Evolutionary conservation across 768 basidiomycete genomes (phyloP), one percentile per base, ranked within the genome.

Genomic region (Dioszegia crocea): DNA sequence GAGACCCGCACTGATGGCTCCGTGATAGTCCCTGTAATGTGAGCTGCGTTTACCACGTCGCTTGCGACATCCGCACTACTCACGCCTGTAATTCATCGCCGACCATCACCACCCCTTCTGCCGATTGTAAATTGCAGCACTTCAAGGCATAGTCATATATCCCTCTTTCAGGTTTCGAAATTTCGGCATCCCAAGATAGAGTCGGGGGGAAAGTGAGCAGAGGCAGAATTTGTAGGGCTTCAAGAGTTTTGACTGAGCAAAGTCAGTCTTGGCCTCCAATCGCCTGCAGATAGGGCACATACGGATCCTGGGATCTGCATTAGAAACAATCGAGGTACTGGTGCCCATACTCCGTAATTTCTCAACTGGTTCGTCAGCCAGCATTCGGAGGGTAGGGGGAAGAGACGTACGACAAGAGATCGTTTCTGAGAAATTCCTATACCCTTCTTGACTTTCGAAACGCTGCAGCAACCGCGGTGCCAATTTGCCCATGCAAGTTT

Each of bases 11-110:
- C 36, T n/a, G 0, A 56, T 36, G 0, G 71, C 64, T 1, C 75
- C 75, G 2, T 57, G 58, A 31, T 71, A 76, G 50, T 76, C 75
- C 1, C 75, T 76, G 33, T 10, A 11, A 23, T 9, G 19, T 19
- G 6, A 41, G 24, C 31, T 16, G 46, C 16, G 26, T 23, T n/a
- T n/a, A n/a, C n/a, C n/a, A n/a, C n/a, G n/a, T n/a, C n/a, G n/a
- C n/a, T n/a, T n/a, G n/a, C n/a, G n/a, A n/a, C n/a, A n/a, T n/a
- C n/a, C n/a, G n/a, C n/a, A 9, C 12, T 36, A 68, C 74, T 57
- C 57, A 74, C 73, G 73, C 75, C 50, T 67, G 59, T 23, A 76
- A 60, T 61, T 76, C 75, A 49, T 76, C 75, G 8, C 75, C 75
- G 2, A 76, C 59, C 71, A 76, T 71, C 29, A 76, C 48, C 11